Percentiles rank a stretch among this genome's conserved stretches.
phyloP scores from a whole-genome alignment of 106 monocot species.

The Dactylorhiza incarnata region DNA sequence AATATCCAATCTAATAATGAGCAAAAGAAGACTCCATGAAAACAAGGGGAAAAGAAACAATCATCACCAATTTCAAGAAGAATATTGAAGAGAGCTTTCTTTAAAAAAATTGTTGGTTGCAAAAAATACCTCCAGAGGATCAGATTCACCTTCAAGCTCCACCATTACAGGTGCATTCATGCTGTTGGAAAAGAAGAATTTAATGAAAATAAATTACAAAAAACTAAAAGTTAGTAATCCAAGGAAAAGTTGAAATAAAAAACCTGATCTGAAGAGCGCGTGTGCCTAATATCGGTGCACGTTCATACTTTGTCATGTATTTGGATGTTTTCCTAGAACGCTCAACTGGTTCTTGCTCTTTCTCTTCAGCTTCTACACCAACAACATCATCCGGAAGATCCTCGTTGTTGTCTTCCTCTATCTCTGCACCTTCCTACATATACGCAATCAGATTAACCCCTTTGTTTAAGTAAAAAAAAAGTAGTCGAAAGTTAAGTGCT shows the following conservation, averaged over 20 bases:
- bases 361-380: conserved; percentile 46
- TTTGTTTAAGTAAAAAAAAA: background rate
- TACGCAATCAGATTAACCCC: background rate
- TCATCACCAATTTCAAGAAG: too few relatives aligned
- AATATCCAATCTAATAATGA: background rate
- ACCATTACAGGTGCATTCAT: conserved; percentile 91
- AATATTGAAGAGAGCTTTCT: background rate
- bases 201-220: background rate
- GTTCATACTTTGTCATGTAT: conserved; percentile 81
- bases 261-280: conserved; percentile 77
- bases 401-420: conserved; percentile 62
- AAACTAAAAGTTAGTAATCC: background rate
- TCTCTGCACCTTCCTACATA: conserved; percentile 77
- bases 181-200: conserved; percentile 24
- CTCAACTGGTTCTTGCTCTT: conserved; percentile 35
- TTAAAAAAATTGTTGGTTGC: background rate
- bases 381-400: conserved; percentile 65
- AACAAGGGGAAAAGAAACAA: background rate
- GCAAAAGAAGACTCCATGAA: background rate
- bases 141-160: conserved; percentile 78
- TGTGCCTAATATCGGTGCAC: conserved; percentile 73
- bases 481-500: background rate
- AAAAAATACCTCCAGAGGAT: conserved; percentile 48
- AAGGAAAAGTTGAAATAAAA: background rate
- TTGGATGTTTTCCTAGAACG: conserved; percentile 61